Evolutionary conservation across 116 monocot species (phyloP).

Genomic region (Dioscorea cayenensis): DNA sequence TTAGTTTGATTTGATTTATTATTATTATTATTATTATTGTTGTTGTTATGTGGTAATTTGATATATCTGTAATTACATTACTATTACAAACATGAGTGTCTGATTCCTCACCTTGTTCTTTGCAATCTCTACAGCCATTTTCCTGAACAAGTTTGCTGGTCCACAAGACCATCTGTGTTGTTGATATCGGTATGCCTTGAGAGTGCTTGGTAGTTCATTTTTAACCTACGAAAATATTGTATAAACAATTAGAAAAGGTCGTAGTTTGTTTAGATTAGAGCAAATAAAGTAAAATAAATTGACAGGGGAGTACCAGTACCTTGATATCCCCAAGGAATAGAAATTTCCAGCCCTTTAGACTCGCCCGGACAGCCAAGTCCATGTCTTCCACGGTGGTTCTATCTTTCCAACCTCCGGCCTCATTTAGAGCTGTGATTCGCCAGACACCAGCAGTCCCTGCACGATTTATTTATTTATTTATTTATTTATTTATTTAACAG

Average conservation of each 20-base stretch:
- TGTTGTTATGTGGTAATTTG: no score
- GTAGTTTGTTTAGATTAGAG: no score
- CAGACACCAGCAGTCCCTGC: conserved; percentile 90
- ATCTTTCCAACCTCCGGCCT: conserved; percentile 93
- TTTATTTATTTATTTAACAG: no score
- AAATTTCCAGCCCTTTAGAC: conserved; percentile 90
- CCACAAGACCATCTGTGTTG: conserved; percentile 87
- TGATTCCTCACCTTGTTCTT: conserved; percentile 45
- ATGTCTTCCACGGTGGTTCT: conserved; percentile 91
- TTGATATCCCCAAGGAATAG: conserved; percentile 64
- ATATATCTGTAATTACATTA: no score
- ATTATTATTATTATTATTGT: no score
- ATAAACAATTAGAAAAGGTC: no score
- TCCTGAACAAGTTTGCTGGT: conserved; percentile 71
- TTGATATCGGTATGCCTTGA: conserved; percentile 79
- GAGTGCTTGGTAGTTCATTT: conserved; percentile 71
- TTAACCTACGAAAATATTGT: conserved; percentile 36
- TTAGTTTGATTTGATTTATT: no score
- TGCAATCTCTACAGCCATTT: conserved; percentile 67
- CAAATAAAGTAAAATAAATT: no score
- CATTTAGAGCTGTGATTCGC: conserved; percentile 66
- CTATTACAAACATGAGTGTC: background rate
- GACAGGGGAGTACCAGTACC: conserved; percentile 18
- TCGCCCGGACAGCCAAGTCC: conserved; percentile 85
- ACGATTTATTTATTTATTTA: background rate